Percentiles rank a stretch among this genome's conserved stretches.
Conservation (phyloP, 2,329 filamentous ascomycete species). For the Talaromyces albobiverticillius region DNA sequence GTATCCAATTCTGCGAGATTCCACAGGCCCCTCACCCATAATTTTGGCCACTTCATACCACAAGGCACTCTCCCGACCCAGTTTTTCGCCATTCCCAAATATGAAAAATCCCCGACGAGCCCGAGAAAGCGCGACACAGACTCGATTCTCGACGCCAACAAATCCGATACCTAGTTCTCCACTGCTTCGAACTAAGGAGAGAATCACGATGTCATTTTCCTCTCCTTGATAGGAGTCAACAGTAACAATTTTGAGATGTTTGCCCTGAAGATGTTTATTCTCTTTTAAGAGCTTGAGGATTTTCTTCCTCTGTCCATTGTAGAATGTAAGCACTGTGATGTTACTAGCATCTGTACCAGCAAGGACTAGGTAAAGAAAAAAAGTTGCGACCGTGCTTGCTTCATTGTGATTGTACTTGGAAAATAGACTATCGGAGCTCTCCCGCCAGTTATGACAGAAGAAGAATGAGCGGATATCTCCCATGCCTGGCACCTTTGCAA, state of each 20-base stretch:
- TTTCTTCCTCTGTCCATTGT: constrained; percentile 74
- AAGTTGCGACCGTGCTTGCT: constrained; percentile 70
- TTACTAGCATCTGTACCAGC: constrained; percentile 60
- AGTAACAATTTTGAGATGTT: constrained; percentile 64
- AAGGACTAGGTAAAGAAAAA: constrained; percentile 68
- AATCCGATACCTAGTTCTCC: constrained; percentile 64
- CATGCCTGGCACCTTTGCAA: constrained; percentile 61
- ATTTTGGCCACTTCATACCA: constrained; percentile 53
- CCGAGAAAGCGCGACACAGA: constrained; percentile 64
- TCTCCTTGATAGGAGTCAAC: constrained; percentile 91
- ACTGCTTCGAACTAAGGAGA: constrained; percentile 77
- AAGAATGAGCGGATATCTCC: constrained; percentile 59
- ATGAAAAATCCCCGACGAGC: constrained; percentile 78
- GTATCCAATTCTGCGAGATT: constrained; percentile 42
- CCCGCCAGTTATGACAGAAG: constrained; percentile 63
- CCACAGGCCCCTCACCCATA: constrained; percentile 28
- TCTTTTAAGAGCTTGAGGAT: constrained; percentile 51
- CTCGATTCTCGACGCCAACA: constrained; percentile 61
- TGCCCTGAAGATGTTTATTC: constrained; percentile 44
- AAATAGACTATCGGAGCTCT: constrained; percentile 60
- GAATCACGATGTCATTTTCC: constrained; percentile 77
- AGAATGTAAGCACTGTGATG: constrained; percentile 84
- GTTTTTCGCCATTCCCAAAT: constrained; percentile 69
- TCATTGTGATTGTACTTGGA: constrained; percentile 70
- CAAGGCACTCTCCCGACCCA: constrained; percentile 45